Base-by-base conservation (phyloP, 2,329 filamentous ascomycete genomes). In the Aureobasidium sp. region DNA sequence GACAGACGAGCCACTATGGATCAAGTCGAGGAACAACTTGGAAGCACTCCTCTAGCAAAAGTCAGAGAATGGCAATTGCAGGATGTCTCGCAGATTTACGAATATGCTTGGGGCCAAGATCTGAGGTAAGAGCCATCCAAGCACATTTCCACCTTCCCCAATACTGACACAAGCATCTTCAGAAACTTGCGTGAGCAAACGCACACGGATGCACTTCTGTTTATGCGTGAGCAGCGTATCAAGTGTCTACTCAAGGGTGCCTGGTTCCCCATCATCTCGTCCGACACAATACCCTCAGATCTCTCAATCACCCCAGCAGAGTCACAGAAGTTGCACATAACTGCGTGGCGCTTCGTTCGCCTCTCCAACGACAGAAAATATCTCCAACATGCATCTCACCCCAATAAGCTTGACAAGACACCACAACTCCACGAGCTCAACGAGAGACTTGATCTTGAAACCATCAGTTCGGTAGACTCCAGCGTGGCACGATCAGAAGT, bases 191-290 rank as follows among this genome's bases (percentile, higher is more conserved):
- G 91, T 37, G 91, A 97, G 61, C 91, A 96, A 73, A 81, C 97
- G 48, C 89, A 90, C 68, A 87, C 93, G 69, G 94, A 99, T 74
- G 91, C 93, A 12, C 78, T 97, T 60, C 90, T 96, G 70, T 99
- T 99, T 71, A 90, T 97, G 75, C 97, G 96, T 75, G 94, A 99
- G 76, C 94, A 99, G 74, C 86, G 94, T 41, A 89, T 97, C 64
- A 84, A 94, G 60, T 97, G 92, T 71, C 79, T 99, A 42, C 82
- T 97, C 4, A 84, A 90, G 67, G 94, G 94, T 7, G 87, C 89
- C 11, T 99, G 94, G 94, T 99, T 97, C 67, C 81, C 84, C 3
- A 76, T 77, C 51, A 73, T 77, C 73, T 78, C 72, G 76, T 81
- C 74, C 74, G 82, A 76, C 67, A 77, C 73, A 70, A 75, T 70